These are phyloP conservation scores for Sporothrix phasma DNA, from an alignment of 2,329 filamentous ascomycete genomes.

Conservation along the genomic window DNA sequence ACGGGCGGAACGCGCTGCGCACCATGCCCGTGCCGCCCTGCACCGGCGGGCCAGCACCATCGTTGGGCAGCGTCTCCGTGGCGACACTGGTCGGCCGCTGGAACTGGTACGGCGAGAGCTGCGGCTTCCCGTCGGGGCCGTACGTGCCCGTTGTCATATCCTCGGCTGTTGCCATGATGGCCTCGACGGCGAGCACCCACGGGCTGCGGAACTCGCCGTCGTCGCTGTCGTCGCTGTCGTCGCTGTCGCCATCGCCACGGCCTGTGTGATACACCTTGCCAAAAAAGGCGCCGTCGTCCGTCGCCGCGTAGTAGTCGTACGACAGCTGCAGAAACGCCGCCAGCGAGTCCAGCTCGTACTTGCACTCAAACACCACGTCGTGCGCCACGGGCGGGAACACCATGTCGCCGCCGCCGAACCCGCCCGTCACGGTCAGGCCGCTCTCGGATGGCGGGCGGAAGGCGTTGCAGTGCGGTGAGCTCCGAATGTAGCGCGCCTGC, in stretches of 20 bases:
- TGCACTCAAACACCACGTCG: constrained; percentile 68
- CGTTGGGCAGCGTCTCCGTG: constrained; percentile 62
- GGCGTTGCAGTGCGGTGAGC: constrained; percentile 69
- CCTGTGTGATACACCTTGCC: constrained; percentile 29
- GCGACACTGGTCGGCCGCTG: constrained; percentile 54
- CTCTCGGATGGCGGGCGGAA: constrained; percentile 69
- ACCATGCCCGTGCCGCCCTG: constrained; percentile 59
- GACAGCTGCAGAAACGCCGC: constrained; percentile 64
- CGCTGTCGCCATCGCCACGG: constrained; percentile 29
- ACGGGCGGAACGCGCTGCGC: constrained; percentile 67
- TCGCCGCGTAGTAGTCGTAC: constrained; percentile 61
- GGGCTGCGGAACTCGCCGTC: constrained; percentile 49
- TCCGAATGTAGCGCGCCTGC: constrained; percentile 50
- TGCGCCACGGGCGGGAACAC: constrained; percentile 40
- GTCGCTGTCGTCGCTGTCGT: constrained; percentile 37
- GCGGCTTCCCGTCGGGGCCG: constrained; percentile 39
- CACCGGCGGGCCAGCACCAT: constrained; percentile 62
- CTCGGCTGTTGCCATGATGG: constrained; percentile 52
- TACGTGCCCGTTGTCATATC: constrained; percentile 59
- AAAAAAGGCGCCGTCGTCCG: constrained; percentile 56
- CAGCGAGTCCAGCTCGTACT: constrained; percentile 74
- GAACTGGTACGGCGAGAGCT: constrained; percentile 56
- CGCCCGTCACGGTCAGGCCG: constrained; percentile 23
- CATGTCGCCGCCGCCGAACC: constrained; percentile 16
- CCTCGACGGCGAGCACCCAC: constrained; percentile 58